Conservation (phyloP, 345 rosid species). For the Ailanthus altissimus region DNA sequence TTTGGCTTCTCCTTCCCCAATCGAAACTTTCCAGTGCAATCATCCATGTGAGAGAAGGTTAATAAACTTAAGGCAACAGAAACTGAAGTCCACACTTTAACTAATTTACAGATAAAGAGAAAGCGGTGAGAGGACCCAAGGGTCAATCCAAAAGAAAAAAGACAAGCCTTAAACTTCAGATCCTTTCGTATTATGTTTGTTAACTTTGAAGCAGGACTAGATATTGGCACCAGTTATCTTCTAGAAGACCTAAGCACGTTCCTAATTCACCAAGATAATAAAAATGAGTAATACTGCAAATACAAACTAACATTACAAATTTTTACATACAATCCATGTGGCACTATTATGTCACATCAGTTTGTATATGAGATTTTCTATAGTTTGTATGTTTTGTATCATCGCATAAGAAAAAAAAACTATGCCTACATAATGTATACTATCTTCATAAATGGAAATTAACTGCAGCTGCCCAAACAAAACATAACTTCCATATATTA, state of each 20-base stretch:
- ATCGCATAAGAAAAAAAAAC: too few species aligned
- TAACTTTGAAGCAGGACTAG: neutral
- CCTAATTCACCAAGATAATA: neutral
- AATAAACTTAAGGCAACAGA: neutral
- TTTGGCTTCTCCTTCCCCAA: slow-evolving; percentile 39
- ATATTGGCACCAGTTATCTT: neutral
- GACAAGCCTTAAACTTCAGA: neutral
- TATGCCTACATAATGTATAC: too few species aligned
- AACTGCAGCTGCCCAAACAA: too few species aligned
- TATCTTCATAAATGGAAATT: too few species aligned
- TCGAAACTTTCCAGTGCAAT: slow-evolving; percentile 41
- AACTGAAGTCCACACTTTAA: neutral
- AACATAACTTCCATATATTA: too few species aligned
- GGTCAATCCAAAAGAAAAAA: neutral
- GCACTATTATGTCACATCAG: too few species aligned
- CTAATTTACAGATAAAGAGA: neutral
- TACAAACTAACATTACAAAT: too few species aligned
- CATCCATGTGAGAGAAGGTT: neutral
- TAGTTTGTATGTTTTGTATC: too few species aligned
- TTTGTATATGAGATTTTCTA: too few species aligned
- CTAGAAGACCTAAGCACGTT: neutral
- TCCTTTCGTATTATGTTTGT: neutral
- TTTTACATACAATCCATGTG: too few species aligned
- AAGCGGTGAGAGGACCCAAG: neutral
- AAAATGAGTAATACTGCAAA: too few species aligned